These are phyloP conservation scores for Fusarium armeniacum DNA, from an alignment of 2,329 filamentous ascomycete species.

Conservation along the genomic window DNA sequence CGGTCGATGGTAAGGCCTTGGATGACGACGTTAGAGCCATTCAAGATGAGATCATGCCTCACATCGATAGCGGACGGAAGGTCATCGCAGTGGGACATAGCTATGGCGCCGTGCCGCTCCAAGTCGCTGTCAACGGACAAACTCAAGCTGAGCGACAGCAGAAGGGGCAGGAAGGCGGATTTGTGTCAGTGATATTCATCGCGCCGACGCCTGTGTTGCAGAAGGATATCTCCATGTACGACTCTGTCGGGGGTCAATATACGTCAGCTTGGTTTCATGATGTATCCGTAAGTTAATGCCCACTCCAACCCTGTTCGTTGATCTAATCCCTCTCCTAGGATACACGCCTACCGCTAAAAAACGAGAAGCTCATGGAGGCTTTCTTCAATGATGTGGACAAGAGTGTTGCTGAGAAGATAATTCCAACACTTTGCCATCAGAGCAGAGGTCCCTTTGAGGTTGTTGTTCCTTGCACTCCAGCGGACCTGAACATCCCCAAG, in stretches of 20 bases:
- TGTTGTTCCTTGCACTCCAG: conserved; percentile 6
- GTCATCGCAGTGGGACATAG: conserved; percentile 31
- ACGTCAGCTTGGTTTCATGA: conserved; percentile 23
- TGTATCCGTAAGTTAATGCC: conserved; percentile 3
- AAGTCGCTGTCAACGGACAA: conserved; percentile 12
- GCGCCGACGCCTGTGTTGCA: conserved; percentile 22
- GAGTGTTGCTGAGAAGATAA: conserved; percentile 5
- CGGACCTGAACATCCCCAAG: conserved; percentile 18
- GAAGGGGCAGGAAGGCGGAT: conserved; percentile 16
- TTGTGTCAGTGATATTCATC: conserved; percentile 22
- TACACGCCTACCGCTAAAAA: conserved; percentile 17
- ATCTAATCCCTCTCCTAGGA: background rate
- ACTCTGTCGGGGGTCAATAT: conserved; percentile 10
- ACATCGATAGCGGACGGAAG: conserved; percentile 19
- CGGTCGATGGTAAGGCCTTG: conserved; percentile 15
- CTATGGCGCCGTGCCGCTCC: conserved; percentile 34
- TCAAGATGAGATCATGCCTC: background rate
- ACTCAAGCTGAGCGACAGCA: conserved; percentile 14
- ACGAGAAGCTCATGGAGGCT: conserved; percentile 1
- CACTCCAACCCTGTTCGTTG: fast-evolving
- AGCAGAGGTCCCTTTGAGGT: conserved; percentile 27
- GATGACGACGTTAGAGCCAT: conserved; percentile 32
- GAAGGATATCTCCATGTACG: conserved; percentile 32
- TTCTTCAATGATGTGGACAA: conserved; percentile 36
- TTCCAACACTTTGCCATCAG: conserved; percentile 24